Evolutionary conservation across 2,329 filamentous ascomycete genomes (phyloP), one percentile per base, ranked within the genome.

Genomic region (Pestalotiopsis fici): DNA sequence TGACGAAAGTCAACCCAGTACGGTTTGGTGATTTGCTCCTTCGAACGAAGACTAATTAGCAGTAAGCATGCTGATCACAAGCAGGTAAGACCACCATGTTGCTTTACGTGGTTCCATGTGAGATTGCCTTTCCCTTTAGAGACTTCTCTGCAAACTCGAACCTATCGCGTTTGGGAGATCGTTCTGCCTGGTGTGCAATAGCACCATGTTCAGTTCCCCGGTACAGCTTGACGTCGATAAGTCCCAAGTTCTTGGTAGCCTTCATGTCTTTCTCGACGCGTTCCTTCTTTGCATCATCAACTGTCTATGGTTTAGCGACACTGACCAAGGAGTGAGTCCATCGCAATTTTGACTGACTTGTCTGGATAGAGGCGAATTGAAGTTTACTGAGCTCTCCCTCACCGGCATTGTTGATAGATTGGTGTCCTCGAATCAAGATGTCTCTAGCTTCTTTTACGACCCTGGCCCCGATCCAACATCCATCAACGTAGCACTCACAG

Each of bases 81-180:
- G 15, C 6, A 6, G 15, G 6, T n/a, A 12, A 15, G 23, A 13
- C 11, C 21, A 25, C 27, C 61, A 43, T 11, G 21, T n/a, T 5
- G n/a, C 21, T 35, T 47, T 67, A 80, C 78, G 62, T 71, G 15
- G 77, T 77, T 4, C 76, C 76, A 39, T 80, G 78, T 1, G 77
- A 79, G 7, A 80, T 67, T 0, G 74, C 73, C 59, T 71, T 74
- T 7, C 78, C 78, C 39, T 80, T 79, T 3, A 80, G 69, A 0
- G 78, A 73, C 65, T 79, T 75, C 56, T 80, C 78, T 0, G 78
- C 69, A 2, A 80, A 69, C 65, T 77, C 73, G 6, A 70, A 67
- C 3, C 59, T 25, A 12, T 23, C 59, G 23, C 47, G n/a, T 3
- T 54, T 11, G 12, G 5, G 11, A n/a, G n/a, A n/a, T n/a, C n/a